Evolutionary conservation across 2,329 filamentous ascomycete genomes (phyloP), one percentile per base, ranked within the genome.

Genomic region (Nectriaceae sp.): DNA sequence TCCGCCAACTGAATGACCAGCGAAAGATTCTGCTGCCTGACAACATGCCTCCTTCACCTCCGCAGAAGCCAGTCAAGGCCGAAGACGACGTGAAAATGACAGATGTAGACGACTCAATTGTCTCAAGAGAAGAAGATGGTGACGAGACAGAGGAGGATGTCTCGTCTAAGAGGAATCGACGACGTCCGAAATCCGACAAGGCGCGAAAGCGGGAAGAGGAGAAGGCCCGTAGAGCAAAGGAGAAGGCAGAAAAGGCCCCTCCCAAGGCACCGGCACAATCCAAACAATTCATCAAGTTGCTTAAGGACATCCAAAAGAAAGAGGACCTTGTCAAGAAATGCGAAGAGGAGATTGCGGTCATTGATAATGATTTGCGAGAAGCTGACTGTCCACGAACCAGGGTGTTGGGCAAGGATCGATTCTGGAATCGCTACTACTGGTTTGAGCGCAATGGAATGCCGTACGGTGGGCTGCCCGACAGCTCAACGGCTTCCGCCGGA

Each of bases 361-460:
- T 96, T 43, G 93, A 97, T 61, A 92, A 95, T 61, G 92, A 97
- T 66, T 78, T 99, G 39, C 88, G 94, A 44, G 93, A 97, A 70
- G 91, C 92, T 35, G 90, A 97, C 69, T 96, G 93, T 61, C 90
- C 92, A 29, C 87, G 94, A 53, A 96, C 92, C 16, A 86, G 90
- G 54, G 85, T 93, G 16, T 78, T 99, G 21, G 94, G 94, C 51
- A 93, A 94, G 67, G 94, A 99, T 70, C 85, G 94, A 38, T 99
- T 96, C 76, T 96, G 93, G 85, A 97, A 99, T 70, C 84, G 93
- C 45, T 99, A 97, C 71, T 97, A 95, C 76, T 99, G 94, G 93
- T 97, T 97, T 68, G 94, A 99, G 71, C 87, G 93, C 54, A 99
- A 97, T 64, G 94, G 92, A 20, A 97, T 97, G 92, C 94, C 94